Evolutionary conservation across 75 land plant species (phyloP).

Genomic region (Chamaecyparis obtusa): DNA sequence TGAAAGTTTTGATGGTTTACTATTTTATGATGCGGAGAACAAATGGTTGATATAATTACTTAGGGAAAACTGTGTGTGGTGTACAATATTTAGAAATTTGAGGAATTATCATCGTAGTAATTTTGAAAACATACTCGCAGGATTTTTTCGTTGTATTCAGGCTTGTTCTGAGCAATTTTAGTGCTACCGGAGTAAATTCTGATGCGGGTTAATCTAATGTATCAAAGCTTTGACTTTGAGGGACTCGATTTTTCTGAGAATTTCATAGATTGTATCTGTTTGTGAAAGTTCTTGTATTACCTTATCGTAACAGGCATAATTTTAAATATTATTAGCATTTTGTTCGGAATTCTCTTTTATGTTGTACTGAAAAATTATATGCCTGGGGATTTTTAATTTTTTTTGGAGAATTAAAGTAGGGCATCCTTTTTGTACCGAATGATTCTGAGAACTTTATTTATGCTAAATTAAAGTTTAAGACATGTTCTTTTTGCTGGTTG

Average conservation of each 20-base stretch:
- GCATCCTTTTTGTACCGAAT: neutral
- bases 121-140: neutral
- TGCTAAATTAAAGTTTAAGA: neutral
- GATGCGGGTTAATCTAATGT: neutral
- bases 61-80: neutral
- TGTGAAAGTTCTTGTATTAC: neutral
- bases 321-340: neutral
- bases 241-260: neutral
- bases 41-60: neutral
- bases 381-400: too few relatives aligned
- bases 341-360: neutral
- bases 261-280: neutral
- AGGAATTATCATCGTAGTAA: neutral
- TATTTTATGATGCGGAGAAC: neutral
- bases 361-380: neutral
- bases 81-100: neutral
- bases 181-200: too few relatives aligned
- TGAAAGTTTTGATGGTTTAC: neutral
- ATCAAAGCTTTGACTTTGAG: neutral
- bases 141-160: neutral
- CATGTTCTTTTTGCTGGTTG: neutral
- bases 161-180: neutral
- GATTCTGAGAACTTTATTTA: neutral
- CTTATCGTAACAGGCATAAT: neutral
- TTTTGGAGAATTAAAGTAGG: neutral